These are phyloP conservation scores for Rhizopus arrhizus DNA, from an alignment of 371 early-diverging fungal species.

Conservation along the genomic window DNA sequence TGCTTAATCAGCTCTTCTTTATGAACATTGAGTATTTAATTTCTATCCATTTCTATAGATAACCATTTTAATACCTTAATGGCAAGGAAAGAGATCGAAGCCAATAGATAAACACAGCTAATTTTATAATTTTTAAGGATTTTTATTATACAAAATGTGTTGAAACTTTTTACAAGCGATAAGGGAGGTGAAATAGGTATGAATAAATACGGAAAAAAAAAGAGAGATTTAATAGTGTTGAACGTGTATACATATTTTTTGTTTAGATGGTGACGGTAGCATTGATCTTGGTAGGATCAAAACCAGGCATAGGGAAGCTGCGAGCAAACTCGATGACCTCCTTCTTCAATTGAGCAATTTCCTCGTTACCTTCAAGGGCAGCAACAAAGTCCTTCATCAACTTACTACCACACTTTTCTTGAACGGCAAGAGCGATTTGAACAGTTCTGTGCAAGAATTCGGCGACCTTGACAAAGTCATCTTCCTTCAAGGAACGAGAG, in stretches of 20 bases:
- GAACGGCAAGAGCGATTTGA: slow-evolving; percentile 63
- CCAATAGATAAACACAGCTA: too few species aligned
- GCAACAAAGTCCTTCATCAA: slow-evolving; percentile 93
- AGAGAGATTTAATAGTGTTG: not conserved
- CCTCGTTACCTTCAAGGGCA: slow-evolving; percentile 68
- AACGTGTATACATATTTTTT: not conserved
- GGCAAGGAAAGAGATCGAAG: too few species aligned
- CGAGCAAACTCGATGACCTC: slow-evolving; percentile 92
- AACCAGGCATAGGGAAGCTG: slow-evolving; percentile 91
- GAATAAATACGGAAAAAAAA: not conserved
- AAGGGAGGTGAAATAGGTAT: not conserved
- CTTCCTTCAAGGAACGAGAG: slow-evolving; percentile 86
- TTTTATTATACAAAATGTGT: slow-evolving; percentile 6
- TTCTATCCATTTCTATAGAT: too few species aligned
- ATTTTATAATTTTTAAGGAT: too few species aligned
- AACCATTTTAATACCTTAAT: too few species aligned
- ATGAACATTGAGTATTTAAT: too few species aligned
- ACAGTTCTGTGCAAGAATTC: slow-evolving; percentile 87
- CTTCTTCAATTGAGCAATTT: slow-evolving; percentile 76
- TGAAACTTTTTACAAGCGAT: slow-evolving; percentile 3
- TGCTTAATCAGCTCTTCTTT: too few species aligned
- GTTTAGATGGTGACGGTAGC: slow-evolving; percentile 49
- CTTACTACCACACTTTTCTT: slow-evolving; percentile 79
- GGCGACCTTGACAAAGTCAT: slow-evolving; percentile 86
- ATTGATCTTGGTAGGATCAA: slow-evolving; percentile 50